phyloP scores from a whole-genome alignment of 2,329 filamentous ascomycete species.

The Botrytis galanthina region DNA sequence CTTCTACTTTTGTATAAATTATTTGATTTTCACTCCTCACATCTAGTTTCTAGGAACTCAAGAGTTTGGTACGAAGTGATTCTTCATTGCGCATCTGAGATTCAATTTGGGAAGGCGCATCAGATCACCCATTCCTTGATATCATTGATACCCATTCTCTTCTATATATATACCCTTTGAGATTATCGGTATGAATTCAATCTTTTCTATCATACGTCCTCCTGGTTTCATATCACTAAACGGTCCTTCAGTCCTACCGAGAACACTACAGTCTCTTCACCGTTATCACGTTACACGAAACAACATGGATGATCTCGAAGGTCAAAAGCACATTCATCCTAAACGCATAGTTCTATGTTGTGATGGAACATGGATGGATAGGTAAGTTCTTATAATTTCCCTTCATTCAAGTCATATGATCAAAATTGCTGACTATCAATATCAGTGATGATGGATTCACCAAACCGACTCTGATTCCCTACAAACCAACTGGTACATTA shows the following conservation, averaged over 20 bases:
- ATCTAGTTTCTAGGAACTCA: slow-evolving; percentile 14
- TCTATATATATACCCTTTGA: background rate
- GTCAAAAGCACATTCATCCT: background rate
- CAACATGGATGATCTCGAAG: slow-evolving; percentile 13
- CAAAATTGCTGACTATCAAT: background rate
- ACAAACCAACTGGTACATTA: slow-evolving; percentile 56
- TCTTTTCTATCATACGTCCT: background rate
- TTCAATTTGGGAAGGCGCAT: background rate
- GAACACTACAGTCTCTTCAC: background rate
- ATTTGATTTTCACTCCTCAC: background rate
- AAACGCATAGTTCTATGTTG: slow-evolving; percentile 38
- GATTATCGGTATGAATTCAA: slow-evolving; percentile 7
- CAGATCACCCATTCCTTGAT: background rate
- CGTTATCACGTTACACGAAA: background rate
- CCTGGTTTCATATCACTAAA: slow-evolving; percentile 5
- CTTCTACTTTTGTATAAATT: slow-evolving; percentile 15
- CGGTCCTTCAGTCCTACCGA: background rate
- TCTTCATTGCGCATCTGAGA: background rate
- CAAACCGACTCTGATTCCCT: slow-evolving; percentile 44
- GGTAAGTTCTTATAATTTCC: slow-evolving; percentile 22
- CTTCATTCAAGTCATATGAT: slow-evolving; percentile 3
- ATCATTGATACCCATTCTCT: background rate
- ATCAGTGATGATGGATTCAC: slow-evolving; percentile 35
- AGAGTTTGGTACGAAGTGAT: slow-evolving; percentile 4
- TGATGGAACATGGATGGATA: slow-evolving; percentile 38